Evolutionary conservation across 495 filamentous ascomycete genomes (phyloP).

Genomic region (Choiromyces venosus): DNA sequence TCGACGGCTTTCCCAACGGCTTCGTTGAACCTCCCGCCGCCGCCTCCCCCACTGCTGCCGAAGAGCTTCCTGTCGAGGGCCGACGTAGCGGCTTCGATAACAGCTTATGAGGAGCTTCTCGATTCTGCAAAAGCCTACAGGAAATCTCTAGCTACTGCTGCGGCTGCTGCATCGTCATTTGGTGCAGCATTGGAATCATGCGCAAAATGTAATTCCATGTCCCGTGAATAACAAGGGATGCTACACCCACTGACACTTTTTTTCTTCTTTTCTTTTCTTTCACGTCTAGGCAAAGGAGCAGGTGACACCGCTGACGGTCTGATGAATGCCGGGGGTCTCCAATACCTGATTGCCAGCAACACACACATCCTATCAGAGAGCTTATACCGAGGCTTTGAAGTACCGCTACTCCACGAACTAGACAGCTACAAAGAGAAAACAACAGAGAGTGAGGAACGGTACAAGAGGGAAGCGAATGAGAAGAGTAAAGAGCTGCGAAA

Average conservation of each 20-base stretch:
- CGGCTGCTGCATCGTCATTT: constrained; percentile 56
- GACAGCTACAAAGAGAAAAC: constrained; percentile 56
- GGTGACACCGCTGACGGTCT: constrained; percentile 57
- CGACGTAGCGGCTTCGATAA: constrained; percentile 57
- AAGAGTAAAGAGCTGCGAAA: constrained; percentile 54
- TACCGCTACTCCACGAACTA: constrained; percentile 59
- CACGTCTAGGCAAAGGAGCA: constrained; percentile 45
- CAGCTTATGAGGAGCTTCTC: constrained; percentile 57
- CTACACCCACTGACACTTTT: constrained; percentile 49
- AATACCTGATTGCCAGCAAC: constrained; percentile 61
- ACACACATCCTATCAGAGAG: constrained; percentile 60
- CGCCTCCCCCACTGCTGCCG: constrained; percentile 52
- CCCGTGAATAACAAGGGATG: background rate
- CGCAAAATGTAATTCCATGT: constrained; percentile 55
- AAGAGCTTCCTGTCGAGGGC: constrained; percentile 56
- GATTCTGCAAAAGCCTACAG: constrained; percentile 57
- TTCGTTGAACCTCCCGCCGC: constrained; percentile 54
- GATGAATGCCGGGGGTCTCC: constrained; percentile 55
- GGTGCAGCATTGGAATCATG: constrained; percentile 58
- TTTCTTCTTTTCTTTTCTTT: constrained; percentile 50
- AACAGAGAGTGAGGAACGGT: constrained; percentile 56
- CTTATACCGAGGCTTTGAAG: constrained; percentile 61
- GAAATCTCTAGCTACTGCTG: constrained; percentile 53
- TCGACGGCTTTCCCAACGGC: constrained; percentile 56
- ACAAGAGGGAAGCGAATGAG: constrained; percentile 49